A percentile compares a stretch with the other conserved stretches of the same genome.
phyloP scores from a whole-genome alignment of 257 asterid genomes.

The Solanum clarkiae region DNA sequence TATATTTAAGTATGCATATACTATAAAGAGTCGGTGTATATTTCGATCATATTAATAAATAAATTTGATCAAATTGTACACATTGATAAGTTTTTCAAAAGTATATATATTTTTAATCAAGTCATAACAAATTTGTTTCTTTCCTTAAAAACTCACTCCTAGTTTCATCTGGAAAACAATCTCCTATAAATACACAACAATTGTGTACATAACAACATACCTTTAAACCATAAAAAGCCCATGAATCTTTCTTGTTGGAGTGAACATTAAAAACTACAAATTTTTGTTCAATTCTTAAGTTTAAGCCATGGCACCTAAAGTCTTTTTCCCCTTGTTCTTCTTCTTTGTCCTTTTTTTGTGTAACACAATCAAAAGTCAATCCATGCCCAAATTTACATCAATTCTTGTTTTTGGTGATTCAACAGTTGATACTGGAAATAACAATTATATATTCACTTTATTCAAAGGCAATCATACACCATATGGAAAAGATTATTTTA shows the following conservation, averaged over 20 bases:
- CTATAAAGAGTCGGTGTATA: neutral
- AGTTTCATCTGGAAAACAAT: neutral
- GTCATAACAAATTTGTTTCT: neutral
- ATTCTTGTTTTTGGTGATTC: constrained; percentile 1
- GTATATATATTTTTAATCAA: neutral
- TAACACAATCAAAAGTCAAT: neutral
- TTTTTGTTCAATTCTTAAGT: neutral
- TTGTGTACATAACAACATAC: neutral
- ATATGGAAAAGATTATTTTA: neutral
- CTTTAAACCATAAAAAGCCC: neutral
- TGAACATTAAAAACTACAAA: neutral
- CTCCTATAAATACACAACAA: neutral
- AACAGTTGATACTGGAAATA: neutral
- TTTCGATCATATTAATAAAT: neutral
- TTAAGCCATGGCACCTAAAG: neutral
- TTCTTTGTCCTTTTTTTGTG: neutral
- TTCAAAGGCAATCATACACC: neutral
- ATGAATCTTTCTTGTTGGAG: neutral
- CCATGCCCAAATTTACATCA: neutral
- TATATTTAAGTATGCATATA: neutral
- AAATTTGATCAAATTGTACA: neutral
- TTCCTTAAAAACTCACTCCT: neutral
- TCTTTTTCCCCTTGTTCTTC: neutral
- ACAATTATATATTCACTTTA: neutral
- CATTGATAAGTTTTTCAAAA: neutral